Evolutionary conservation across 768 basidiomycete species (phyloP), one percentile per base, ranked within the genome.

Genomic region (Rhizopogon vinicolor): DNA sequence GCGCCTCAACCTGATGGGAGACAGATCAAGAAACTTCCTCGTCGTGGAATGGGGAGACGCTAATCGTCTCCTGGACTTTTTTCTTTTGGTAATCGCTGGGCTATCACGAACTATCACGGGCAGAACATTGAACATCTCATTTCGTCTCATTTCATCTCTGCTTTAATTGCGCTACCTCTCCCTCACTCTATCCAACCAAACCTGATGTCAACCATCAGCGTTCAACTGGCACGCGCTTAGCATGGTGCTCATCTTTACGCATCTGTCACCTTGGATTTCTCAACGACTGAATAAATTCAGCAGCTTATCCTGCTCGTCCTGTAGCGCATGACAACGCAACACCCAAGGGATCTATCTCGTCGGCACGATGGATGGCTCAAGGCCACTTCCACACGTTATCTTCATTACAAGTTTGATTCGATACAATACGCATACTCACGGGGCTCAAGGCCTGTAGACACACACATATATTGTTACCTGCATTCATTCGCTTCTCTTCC

Each of bases 21-120:
- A 44, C 73, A 74, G 48, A 77, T 84, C 44, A 83, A 82, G 69
- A 82, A 80, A 53, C 73, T 85, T 45, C 84, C 84, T 44, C 80
- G 70, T 45, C 77, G 68, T 3, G 70, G 69, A 49, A 33, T 37
- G 40, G 61, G 18, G 44, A 67, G 68, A 56, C 65, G 68, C 41
- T 62, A 44, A 60, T 44, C 41, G 39, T 49, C 39, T 25, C 18
- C 41, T 55, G 53, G 35, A 43, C 53, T 40, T 51, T 58, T 37
- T 52, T 41, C 44, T 52, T 51, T 33, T 50, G 51, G 44, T 50
- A 50, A 51, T 16, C 19, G 31, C 25, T 49, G 48, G 48, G 33
- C 14, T 48, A 13, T 48, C 8, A 37, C 19, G 48, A 35, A 19
- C 14, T 48, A 13, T 48, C 14, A 37, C 35, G 18, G 52, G 49